Evolutionary conservation across 2,329 filamentous ascomycete genomes (phyloP), one percentile per base, ranked within the genome.

Genomic region (Diaporthe destruens): DNA sequence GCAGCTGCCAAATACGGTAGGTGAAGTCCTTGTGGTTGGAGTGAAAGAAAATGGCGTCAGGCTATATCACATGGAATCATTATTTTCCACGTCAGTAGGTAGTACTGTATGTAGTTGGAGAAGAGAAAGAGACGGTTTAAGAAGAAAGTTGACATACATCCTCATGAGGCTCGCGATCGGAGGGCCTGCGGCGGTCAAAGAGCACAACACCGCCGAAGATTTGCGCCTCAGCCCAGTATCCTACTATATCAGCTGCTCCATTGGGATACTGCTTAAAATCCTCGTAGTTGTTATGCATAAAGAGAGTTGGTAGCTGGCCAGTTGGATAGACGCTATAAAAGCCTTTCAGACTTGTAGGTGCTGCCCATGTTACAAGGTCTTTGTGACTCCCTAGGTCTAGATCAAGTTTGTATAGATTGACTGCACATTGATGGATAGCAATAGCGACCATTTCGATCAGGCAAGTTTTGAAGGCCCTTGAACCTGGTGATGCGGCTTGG

Each of bases 401-500:
- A 11, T 77, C 75, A 2, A 77, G 59, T 2, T 76, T 59, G n/a
- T 75, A 80, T 0, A 81, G 47, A 0, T 66, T 32, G 0, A 77
- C 76, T 0, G 77, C 80, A 8, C 81, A 77, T 5, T 80, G 74
- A 54, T 82, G 80, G 2, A 80, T 59, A 2, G 77, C 71, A 32
- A 77, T 29, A 1, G 79, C 80, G 1, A 78, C 66, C 3, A 82
- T 55, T 66, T 83, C 81, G 8, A 82, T 78, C 6, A 82, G 73
- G 1, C 77, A 72, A 20, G 75, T 76, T 0, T 78, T 72, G 57
- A 82, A 82, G 0, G 74, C 69, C 18, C 73, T 71, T 3, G 80
- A 80, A 6, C 74, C 76, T 2, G 61, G 74, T 0, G 75, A 61
- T 0, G 79, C 75, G 7, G 76, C 75, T 16, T 75, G 74, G 72